phyloP scores from a whole-genome alignment of 306 rosid species.

The Citrullus amarus region DNA sequence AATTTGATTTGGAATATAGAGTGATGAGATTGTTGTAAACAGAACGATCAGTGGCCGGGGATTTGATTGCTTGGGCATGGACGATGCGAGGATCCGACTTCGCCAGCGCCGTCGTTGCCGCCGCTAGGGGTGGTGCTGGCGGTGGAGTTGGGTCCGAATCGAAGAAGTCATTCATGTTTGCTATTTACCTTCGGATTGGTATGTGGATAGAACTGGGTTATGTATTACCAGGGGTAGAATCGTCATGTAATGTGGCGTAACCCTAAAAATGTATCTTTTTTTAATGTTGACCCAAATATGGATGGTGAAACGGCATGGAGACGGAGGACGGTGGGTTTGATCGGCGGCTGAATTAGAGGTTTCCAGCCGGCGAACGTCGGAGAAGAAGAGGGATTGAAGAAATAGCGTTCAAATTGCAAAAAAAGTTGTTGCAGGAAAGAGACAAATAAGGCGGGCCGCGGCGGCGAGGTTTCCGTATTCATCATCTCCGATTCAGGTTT shows the following conservation, averaged over 20 bases:
- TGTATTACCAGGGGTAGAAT: background rate
- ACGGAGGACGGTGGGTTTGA: background rate
- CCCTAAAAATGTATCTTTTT: background rate
- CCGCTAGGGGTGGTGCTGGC: background rate
- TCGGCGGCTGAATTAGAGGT: background rate
- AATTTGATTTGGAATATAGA: slow-evolving; percentile 39
- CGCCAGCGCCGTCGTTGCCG: background rate
- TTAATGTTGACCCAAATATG: background rate
- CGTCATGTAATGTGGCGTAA: background rate
- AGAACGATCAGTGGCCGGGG: slow-evolving; percentile 14
- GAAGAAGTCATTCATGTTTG: background rate
- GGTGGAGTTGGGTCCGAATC: background rate
- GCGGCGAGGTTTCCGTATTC: background rate
- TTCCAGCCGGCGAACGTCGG: background rate
- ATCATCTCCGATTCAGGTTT: background rate
- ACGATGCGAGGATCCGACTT: slow-evolving; percentile 41
- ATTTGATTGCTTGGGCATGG: slow-evolving; percentile 45
- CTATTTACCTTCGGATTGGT: background rate
- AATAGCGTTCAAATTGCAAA: background rate
- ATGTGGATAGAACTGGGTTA: background rate
- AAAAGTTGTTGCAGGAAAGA: background rate
- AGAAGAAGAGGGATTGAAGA: background rate
- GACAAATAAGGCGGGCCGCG: background rate
- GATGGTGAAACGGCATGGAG: background rate
- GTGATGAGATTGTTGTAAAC: slow-evolving; percentile 49